These are phyloP conservation scores for Phaeoacremonium minimum DNA, from an alignment of 2,329 filamentous ascomycete genomes.

Conservation along the genomic window DNA sequence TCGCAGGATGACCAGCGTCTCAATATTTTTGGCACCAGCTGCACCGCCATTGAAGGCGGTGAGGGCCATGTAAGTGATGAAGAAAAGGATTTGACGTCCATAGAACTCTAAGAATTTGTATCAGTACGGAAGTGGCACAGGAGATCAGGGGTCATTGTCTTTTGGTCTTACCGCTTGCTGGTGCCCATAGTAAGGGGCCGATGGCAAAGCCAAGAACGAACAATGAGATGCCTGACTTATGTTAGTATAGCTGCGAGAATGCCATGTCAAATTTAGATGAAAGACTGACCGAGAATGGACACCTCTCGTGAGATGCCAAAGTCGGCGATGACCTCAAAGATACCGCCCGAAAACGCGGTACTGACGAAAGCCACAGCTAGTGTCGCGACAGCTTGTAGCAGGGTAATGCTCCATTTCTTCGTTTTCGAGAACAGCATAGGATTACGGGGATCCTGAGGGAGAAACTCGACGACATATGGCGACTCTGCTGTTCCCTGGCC, in stretches of 20 bases:
- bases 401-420: conserved; percentile 64
- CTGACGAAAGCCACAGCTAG: conserved; percentile 67
- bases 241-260: conserved; percentile 19
- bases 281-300: conserved; percentile 57
- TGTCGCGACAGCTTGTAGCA: conserved; percentile 60
- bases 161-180: conserved; percentile 8
- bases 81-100: conserved; percentile 55
- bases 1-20: conserved; percentile 54
- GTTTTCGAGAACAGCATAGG: conserved; percentile 52
- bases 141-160: too few relatives aligned
- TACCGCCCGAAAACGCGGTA: conserved; percentile 60
- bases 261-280: neutral
- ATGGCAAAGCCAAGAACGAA: conserved; percentile 16
- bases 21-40: conserved; percentile 52
- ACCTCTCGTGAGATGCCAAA: conserved; percentile 49
- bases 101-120: conserved; percentile 46
- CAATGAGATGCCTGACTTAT: conserved; percentile 34
- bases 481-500: conserved; percentile 62
- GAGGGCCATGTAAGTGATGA: conserved; percentile 50
- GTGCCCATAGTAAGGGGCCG: conserved; percentile 13
- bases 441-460: conserved; percentile 62
- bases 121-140: too few relatives aligned
- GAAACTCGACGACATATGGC: conserved; percentile 66
- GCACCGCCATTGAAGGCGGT: conserved; percentile 58
- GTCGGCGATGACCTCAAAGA: conserved; percentile 46